Base-by-base conservation (phyloP, 768 basidiomycete genomes). In the Pleurotus tuber-regium region DNA sequence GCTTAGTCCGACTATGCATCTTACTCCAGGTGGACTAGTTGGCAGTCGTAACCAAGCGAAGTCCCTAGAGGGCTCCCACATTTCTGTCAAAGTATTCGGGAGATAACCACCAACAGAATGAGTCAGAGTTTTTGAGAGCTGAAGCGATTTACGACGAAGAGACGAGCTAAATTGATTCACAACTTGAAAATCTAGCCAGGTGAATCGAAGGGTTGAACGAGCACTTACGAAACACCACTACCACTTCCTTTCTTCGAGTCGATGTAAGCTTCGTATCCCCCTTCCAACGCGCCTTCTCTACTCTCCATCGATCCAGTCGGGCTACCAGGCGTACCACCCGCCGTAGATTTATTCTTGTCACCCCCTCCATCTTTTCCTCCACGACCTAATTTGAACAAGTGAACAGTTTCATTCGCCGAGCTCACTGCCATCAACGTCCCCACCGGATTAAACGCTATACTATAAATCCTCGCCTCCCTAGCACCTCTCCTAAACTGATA, bases 51-150 rank as follows among this genome's bases (percentile, higher is more conserved):
- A 70, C 65, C 80, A 95, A 1, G 96, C 97, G 63, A 98, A 98
- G 63, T 97, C 96, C 5, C 96, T 76, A 29, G 91, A 79, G 0
- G 97, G 97, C 60, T 98, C 97, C 94, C 95, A 99, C 71, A 98
- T 84, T 65, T 97, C 96, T 16, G 93, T 91, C 40, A 98, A 67
- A 1, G 91, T 86, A 57, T 86, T 89, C 0, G 96, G 96, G 0
- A 94, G 76, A 61, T 92, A 92, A 0, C 86, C 87, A 12, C 92
- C 90, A 14, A 92, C 75, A 3, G 87, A 86, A n/a, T 85, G 76
- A 0, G 89, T 86, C 36, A 93, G 64, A 40, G 76, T 79, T 61
- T 88, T 86, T 2, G 89, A 87, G 60, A 93, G 63, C 48, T 89
- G 84, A 61, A 91, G 55, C 3, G 89, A 92, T 51, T 82, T 83